Base-by-base conservation (phyloP, 331 rosid genomes). In the Phaseolus coccineus region DNA sequence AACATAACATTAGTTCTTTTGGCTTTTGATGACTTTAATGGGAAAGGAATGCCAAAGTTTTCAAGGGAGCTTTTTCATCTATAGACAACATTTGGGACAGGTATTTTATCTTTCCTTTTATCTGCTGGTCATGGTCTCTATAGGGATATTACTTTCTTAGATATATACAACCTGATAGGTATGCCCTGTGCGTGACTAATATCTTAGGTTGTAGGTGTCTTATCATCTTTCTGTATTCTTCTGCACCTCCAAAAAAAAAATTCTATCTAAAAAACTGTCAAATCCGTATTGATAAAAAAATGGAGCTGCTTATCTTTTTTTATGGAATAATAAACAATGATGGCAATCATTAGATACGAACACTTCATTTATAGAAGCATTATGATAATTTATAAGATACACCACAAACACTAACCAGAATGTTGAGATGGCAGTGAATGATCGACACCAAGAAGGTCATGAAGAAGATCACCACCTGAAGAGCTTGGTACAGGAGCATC, bases 391-490 rank as follows among this genome's bases (percentile, higher is more conserved):
- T 76, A 66, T 71, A 63, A 42, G 44, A 37, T 55, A 40, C 40
- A 79, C 72, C 46, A 48, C 13, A 71, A 71, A 72, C 77, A 88
- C 97, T 81, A 84, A 95, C 99, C 99, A 3, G 88, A 73, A 80
- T 83, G 93, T 68, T 89, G 86, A 33, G 88, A 66, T 77, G 89
- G 81, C 25, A 83, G 69, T 22, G 91, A 80, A 72, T 91, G 71
- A 83, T 91, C 96, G 84, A 85, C 87, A 78, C 97, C 94, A 77
- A 95, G 92, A 87, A 95, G 98, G 87, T 91, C 98, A 22, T 89
- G 97, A 82, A 91, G 92, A 85, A 93, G 55, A 93, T 88, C 96
- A 30, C 88, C 83, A 79, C 96, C 98, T 50, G 91, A 87, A 40
- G 96, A 80, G 87, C 88, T 90, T 71, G 89, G 96, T 73, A 83